Conservation (phyloP, 129 eudicot species). For the Ambrosia trifida region DNA sequence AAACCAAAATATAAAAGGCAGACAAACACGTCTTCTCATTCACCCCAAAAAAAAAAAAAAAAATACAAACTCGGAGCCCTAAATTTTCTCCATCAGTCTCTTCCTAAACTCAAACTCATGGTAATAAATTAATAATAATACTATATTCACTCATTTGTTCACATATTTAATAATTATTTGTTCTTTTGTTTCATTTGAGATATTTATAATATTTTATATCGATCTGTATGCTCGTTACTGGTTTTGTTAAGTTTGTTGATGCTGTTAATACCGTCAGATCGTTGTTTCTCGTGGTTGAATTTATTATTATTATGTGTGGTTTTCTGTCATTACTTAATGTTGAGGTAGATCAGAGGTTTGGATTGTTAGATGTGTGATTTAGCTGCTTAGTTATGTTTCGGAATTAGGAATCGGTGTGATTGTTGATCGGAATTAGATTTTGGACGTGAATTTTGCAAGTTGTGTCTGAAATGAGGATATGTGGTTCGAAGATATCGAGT, state of each 20-base stretch:
- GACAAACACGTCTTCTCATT: constrained; percentile 26
- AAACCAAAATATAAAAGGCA: constrained; percentile 30
- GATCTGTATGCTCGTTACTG: constrained; percentile 30
- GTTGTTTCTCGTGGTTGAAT: constrained; percentile 18
- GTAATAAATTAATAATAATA: constrained; percentile 4
- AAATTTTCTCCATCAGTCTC: constrained; percentile 32
- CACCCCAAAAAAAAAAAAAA: constrained; percentile 7
- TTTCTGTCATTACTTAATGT: constrained; percentile 1
- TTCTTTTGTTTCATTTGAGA: constrained; percentile 18
- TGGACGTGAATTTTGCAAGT: constrained; percentile 7
- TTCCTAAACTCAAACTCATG: constrained; percentile 24
- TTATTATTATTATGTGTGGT: constrained; percentile 5
- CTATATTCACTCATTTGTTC: constrained; percentile 2
- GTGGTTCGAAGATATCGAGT: background rate
- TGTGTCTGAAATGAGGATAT: background rate
- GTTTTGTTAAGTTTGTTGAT: too few species aligned
- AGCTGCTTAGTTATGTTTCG: background rate
- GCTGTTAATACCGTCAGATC: constrained; percentile 6
- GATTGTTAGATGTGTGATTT: constrained; percentile 4
- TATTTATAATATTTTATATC: background rate
- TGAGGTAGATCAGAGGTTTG: constrained; percentile 26
- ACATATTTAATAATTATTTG: background rate
- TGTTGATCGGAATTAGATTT: constrained; percentile 10
- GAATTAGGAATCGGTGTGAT: background rate
- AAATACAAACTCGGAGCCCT: constrained; percentile 29